Base-by-base conservation (phyloP, 2,329 filamentous ascomycete genomes). In the Coniochaeta sp. region DNA sequence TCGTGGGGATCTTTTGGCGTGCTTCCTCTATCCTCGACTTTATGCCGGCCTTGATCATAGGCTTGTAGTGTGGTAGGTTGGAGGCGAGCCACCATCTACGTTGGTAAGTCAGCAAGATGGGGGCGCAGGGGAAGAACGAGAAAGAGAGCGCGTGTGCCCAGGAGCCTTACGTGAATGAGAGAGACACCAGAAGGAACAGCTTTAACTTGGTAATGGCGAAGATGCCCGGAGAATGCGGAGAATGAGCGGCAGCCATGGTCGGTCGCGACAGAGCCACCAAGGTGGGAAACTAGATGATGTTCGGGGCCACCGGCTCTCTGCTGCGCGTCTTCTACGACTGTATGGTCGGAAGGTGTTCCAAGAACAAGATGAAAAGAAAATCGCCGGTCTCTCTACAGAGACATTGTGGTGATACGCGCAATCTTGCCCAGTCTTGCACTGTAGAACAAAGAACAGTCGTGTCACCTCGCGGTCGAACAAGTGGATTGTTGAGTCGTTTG, bases 1-100 rank as follows among this genome's bases (percentile, higher is more conserved):
- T 69, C 47, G 65, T 66, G 10, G 75, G 75, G 1, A 76, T 73
- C 62, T 71, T 75, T 60, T 73, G 73, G 34, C 71, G 69, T 1
- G 75, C 75, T 59, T 78, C 73, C 28, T 74, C 70, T 40, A 79
- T 63, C 59, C 73, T 68, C 32, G 72, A 68, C 42, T 70, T 71
- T 62, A 78, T 68, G 12, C 73, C 64, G 6, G 72, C 70, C 60
- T 74, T 70, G 60, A 80, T 74, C n/a, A 71, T 70, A 52, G 77
- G 75, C 47, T 75, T 72, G 69, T 79, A 81, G 44, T 68, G 69
- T 8, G 77, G 77, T 5, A 80, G 61, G 3, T 80, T 64, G 40
- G 73, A 69, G 6, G 79, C 79, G 55, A 80, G 65, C 67, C 74
- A 75, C 80, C 80, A 83, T 60, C 80, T 81, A 61, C 26, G n/a